Evolutionary conservation across 345 rosid genomes (phyloP), one percentile per base, ranked within the genome.

Genomic region (Hevea brasiliensis): DNA sequence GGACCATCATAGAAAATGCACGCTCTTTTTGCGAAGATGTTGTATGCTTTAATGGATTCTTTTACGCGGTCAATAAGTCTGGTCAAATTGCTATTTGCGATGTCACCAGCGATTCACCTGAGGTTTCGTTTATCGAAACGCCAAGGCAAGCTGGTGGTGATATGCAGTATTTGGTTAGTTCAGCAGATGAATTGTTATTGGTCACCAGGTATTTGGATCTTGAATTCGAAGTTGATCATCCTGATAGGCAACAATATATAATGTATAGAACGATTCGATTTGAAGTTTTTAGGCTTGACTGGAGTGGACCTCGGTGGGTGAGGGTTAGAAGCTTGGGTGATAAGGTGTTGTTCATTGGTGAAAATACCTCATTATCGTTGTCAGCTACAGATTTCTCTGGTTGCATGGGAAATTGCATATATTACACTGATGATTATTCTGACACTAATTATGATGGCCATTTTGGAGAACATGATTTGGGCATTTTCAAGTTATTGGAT

Each of bases 381-480:
- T 70, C 68, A 26, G 84, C 91, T 13, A 72, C 80, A 0, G 87
- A 85, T 72, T 87, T 84, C 75, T 77, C 85, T 2, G 86, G 89
- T 14, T 81, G 89, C 65, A 26, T 17, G 15, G 85, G 78, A 51
- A 74, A 87, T 54, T 79, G 85, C 48, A 78, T 89, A 69, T 86
- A 86, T 71, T 89, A 60, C 61, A 86, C 90, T 0, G 88, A 89
- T 75, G 90, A 86, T 72, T 84, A 80, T 74, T 82, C 83, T 15
- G 84, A 85, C 62, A 56, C 55, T 24, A 81, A 84, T 62, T 81
- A 72, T 45, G 87, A 82, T 35, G 82, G 77, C 3, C 70, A 57
- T 53, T 67, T 47, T 66, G 80, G 76, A 56, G 87, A 82, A 48
- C 82, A 80, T 64, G 91, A 86, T 83, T 50, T 80, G 42, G 94